Conservation (phyloP, 2,329 filamentous ascomycete species). For the Fusarium pseudograminearum region DNA sequence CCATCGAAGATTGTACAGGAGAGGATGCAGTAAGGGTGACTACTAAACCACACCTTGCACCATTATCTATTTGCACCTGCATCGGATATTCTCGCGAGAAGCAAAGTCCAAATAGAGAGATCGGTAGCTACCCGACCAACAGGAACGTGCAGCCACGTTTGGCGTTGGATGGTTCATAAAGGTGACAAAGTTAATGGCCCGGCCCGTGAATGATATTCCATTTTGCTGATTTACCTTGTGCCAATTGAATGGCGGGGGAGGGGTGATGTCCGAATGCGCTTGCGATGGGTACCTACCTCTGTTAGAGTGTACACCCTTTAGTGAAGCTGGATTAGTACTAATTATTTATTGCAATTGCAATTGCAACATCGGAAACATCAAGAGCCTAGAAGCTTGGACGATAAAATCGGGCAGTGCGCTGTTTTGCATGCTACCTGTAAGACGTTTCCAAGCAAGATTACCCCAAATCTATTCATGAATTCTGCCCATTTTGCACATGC, state of each 20-base stretch:
- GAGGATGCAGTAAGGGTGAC: conserved; percentile 16
- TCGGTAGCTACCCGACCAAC: conserved; percentile 6
- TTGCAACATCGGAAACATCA: conserved; percentile 10
- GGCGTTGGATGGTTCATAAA: conserved; percentile 40
- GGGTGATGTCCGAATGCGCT: conserved; percentile 35
- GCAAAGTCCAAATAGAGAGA: background rate
- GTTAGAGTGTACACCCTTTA: background rate
- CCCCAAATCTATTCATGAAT: conserved; percentile 8
- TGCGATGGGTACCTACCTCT: background rate
- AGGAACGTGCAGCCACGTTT: conserved; percentile 42
- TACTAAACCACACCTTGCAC: conserved; percentile 1
- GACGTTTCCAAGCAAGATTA: background rate
- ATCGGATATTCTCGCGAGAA: conserved; percentile 16
- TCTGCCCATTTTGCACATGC: conserved; percentile 15
- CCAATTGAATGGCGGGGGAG: conserved; percentile 27
- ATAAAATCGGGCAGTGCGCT: background rate
- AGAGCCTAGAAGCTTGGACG: conserved; percentile 5
- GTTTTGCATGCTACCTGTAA: background rate
- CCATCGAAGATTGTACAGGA: conserved; percentile 32
- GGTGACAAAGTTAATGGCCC: conserved; percentile 21
- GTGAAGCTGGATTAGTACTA: background rate
- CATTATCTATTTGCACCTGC: background rate
- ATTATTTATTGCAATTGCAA: conserved; percentile 10
- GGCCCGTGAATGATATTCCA: conserved; percentile 30
- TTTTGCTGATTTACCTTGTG: conserved; percentile 11